phyloP scores from a whole-genome alignment of 2,329 filamentous ascomycete species.

The Colletotrichum coccodes region DNA sequence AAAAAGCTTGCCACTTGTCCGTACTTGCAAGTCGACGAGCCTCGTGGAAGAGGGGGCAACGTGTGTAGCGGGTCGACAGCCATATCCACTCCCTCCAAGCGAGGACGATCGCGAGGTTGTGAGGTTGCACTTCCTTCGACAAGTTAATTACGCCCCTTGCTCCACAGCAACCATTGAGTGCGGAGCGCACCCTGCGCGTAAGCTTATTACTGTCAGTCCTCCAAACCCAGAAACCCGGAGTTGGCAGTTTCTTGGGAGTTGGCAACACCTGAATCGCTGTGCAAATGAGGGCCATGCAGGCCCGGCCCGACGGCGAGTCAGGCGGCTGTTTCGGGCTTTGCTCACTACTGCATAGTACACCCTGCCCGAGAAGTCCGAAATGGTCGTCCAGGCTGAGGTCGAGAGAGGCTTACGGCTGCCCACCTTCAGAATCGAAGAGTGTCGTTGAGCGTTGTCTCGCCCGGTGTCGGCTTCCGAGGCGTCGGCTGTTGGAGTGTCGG shows the following conservation, averaged over 20 bases:
- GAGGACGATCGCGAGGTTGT: slow-evolving; percentile 23
- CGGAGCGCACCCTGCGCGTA: slow-evolving; percentile 20
- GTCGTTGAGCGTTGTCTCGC: neutral
- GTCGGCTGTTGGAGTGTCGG: neutral
- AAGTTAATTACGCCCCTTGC: slow-evolving; percentile 14
- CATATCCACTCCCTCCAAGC: slow-evolving; percentile 12
- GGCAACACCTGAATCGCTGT: slow-evolving; percentile 10
- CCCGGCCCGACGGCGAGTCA: slow-evolving; percentile 20
- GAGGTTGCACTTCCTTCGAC: slow-evolving; percentile 12
- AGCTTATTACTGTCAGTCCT: slow-evolving; percentile 17
- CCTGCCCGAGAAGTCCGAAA: neutral
- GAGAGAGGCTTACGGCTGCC: neutral
- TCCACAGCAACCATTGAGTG: slow-evolving; percentile 8
- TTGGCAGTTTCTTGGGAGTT: neutral
- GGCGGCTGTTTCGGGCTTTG: slow-evolving; percentile 7
- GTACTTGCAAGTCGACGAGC: slow-evolving; percentile 20
- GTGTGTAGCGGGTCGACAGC: slow-evolving; percentile 4
- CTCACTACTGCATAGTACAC: neutral
- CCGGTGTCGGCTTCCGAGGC: slow-evolving; percentile 5
- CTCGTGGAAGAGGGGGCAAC: slow-evolving; percentile 3
- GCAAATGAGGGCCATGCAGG: neutral
- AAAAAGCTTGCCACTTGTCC: slow-evolving; percentile 8
- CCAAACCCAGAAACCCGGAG: slow-evolving; percentile 23
- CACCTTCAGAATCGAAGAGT: neutral
- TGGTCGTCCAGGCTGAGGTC: neutral